Evolutionary conservation across 805 yeast species (phyloP).

Genomic region (Candida ortonii): DNA sequence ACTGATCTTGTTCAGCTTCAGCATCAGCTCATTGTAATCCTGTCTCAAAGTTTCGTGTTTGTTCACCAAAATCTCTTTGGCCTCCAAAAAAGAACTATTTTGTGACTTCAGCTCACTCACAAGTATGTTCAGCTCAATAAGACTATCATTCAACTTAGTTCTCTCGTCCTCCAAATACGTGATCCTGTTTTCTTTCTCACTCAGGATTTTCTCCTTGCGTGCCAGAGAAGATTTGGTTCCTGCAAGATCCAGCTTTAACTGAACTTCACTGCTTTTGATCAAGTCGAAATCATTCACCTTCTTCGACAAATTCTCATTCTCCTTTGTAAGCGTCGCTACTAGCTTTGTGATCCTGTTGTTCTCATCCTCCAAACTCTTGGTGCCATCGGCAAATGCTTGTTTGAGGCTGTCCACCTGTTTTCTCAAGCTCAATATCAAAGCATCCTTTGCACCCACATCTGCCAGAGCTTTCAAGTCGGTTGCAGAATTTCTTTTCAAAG

Average conservation of each 20-base stretch:
- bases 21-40: constrained; percentile 33
- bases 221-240: constrained; percentile 42
- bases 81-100: constrained; percentile 36
- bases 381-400: constrained; percentile 19
- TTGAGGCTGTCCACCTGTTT: constrained; percentile 17
- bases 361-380: constrained; percentile 28
- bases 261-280: constrained; percentile 39
- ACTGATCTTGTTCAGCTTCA: constrained; percentile 40
- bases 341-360: constrained; percentile 31
- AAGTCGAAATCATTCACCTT: constrained; percentile 39
- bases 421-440: constrained; percentile 19
- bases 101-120: constrained; percentile 38
- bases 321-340: constrained; percentile 33
- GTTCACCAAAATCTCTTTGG: constrained; percentile 39
- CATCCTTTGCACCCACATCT: constrained; percentile 14
- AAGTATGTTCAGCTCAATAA: constrained; percentile 40
- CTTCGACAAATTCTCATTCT: constrained; percentile 30
- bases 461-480: constrained; percentile 5
- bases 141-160: constrained; percentile 36
- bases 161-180: constrained; percentile 39
- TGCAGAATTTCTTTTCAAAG: constrained; percentile 7
- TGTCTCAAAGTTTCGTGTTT: constrained; percentile 40
- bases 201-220: constrained; percentile 43
- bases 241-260: constrained; percentile 48
- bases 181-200: constrained; percentile 36